Evolutionary conservation across 1,284 basidiomycete species (phyloP).

Genomic region (Moesziomyces sp.): DNA sequence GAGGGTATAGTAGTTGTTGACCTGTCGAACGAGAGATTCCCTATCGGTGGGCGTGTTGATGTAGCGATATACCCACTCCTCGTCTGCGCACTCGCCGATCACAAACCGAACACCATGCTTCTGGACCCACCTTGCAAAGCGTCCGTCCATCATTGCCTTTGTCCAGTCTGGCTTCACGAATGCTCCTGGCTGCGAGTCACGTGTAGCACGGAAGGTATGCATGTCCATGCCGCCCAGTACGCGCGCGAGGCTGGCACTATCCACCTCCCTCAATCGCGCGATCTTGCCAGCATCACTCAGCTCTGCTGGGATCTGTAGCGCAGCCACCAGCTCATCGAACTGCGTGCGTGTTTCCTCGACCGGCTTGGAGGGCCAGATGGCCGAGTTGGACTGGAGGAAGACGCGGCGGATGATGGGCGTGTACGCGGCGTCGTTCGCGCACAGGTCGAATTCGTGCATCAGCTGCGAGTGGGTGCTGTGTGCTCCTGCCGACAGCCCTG

Average conservation of each 20-base stretch:
- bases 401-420: constrained; percentile 34
- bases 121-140: constrained; percentile 39
- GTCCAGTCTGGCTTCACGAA: constrained; percentile 47
- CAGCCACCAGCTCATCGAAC: constrained; percentile 29
- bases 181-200: constrained; percentile 14
- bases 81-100: constrained; percentile 44
- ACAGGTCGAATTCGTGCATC: constrained; percentile 57
- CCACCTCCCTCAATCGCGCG: constrained; percentile 19
- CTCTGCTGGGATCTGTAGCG: constrained; percentile 10
- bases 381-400: constrained; percentile 48
- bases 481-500: constrained; percentile 66
- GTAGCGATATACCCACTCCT: constrained; percentile 45
- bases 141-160: constrained; percentile 36
- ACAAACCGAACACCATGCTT: constrained; percentile 21
- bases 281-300: constrained; percentile 28
- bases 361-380: constrained; percentile 38
- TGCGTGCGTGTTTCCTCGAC: constrained; percentile 36
- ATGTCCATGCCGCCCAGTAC: constrained; percentile 31
- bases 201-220: constrained; percentile 49
- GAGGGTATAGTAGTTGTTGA: constrained; percentile 50
- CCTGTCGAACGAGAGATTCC: constrained; percentile 21
- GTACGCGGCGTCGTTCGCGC: constrained; percentile 14
- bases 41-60: constrained; percentile 37
- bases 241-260: constrained; percentile 16
- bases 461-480: constrained; percentile 65